Evolutionary conservation across 805 yeast species (phyloP), one percentile per base, ranked within the genome.

Genomic region (Yamadazyma philogaea): DNA sequence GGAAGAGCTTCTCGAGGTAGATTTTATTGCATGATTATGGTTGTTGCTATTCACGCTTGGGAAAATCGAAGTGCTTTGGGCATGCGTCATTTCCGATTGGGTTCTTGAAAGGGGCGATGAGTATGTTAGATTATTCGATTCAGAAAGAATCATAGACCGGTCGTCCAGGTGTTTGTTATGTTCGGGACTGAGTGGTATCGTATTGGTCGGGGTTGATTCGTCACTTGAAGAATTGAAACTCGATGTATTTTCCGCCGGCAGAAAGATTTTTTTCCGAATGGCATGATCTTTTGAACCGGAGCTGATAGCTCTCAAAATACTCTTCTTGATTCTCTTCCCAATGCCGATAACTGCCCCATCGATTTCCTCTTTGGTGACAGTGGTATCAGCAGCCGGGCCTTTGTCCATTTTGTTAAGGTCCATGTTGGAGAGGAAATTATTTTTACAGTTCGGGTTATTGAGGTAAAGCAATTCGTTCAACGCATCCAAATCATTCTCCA

Each of bases 281-380:
- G 60, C 64, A 2, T 43, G 40, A 36, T 59, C 63, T 34, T 56
- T 48, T 34, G 57, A 58, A 4, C 62, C 61, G 3, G 61, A 56
- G 7, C 49, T 55, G 30, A 65, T 57, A 1, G 77, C 80, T 37
- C 68, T 70, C 4, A 74, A 63, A 4, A 81, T 54, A 19, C 77
- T 73, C 44, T 70, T 74, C 51, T 70, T 78, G 33, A 87, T 70
- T 42, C 82, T 72, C 39, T 79, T 75, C 6, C 89, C 90, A 37
- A 88, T 74, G n/a, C 96, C 96, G 27, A 82, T 75, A 3, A 88
- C 88, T 1, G 96, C 96, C 47, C 79, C 77, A 48, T 81, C 77
- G 6, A 86, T 74, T 46, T 88, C 96, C 44, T 81, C 82, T 36
- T 71, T 75, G 2, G 83, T 72, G 6, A 84, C 82, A 12, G 20